Evolutionary conservation across 1,284 basidiomycete genomes (phyloP).

Genomic region (Tetrapyrgos nigripes): DNA sequence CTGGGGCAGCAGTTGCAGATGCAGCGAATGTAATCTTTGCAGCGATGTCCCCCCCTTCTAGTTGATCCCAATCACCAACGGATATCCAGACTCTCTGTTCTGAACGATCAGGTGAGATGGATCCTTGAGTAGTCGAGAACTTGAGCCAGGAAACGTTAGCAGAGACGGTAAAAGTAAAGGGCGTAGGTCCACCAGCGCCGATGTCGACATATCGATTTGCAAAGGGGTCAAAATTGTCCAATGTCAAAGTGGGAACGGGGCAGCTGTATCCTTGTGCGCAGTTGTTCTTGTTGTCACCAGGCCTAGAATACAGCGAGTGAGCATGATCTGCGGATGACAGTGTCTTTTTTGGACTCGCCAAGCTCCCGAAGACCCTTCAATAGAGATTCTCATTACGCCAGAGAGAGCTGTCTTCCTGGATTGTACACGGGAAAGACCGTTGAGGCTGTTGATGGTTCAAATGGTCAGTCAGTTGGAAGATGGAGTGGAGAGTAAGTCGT

Average conservation of each 20-base stretch:
- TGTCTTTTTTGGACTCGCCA: conserved; percentile 47
- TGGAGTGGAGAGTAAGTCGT: too few species aligned
- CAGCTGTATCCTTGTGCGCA: conserved; percentile 59
- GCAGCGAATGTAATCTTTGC: conserved; percentile 57
- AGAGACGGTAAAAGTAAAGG: conserved; percentile 61
- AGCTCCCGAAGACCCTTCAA: conserved; percentile 64
- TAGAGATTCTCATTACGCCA: conserved; percentile 65
- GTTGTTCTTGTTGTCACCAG: conserved; percentile 66
- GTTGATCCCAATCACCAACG: conserved; percentile 63
- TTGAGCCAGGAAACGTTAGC: conserved; percentile 61
- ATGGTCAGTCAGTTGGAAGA: too few species aligned
- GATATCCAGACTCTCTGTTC: conserved; percentile 62
- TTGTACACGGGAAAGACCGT: conserved; percentile 50
- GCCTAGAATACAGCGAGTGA: conserved; percentile 43
- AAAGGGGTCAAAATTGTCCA: conserved; percentile 63
- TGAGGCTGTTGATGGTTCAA: too few species aligned
- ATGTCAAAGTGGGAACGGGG: conserved; percentile 52
- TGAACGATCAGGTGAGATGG: conserved; percentile 52
- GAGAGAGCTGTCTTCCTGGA: conserved; percentile 61
- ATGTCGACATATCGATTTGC: conserved; percentile 64
- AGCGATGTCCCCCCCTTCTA: conserved; percentile 44
- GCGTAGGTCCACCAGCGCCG: conserved; percentile 61
- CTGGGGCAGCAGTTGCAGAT: conserved; percentile 43
- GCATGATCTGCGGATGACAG: neutral
- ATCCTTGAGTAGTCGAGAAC: conserved; percentile 53